A percentile compares a stretch with the other conserved stretches of the same genome.
Evolutionary conservation across 176 grass and related monocot species (phyloP).

Genomic region (Musa acuminata): DNA sequence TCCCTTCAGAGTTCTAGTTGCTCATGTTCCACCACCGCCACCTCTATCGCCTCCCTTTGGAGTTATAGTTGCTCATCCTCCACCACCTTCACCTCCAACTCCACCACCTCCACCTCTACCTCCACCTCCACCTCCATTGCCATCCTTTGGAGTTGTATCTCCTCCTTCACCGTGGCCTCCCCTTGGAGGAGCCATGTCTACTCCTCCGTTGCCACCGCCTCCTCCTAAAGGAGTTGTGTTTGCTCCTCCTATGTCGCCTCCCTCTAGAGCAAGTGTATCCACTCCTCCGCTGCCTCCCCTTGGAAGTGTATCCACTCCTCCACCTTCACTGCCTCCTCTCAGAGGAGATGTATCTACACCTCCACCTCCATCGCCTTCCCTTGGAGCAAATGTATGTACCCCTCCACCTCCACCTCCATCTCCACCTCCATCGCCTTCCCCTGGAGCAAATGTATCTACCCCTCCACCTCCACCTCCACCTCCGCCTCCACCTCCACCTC

Average conservation of each 20-base stretch:
- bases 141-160: background rate
- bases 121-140: background rate
- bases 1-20: background rate
- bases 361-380: background rate
- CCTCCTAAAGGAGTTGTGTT: background rate
- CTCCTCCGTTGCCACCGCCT: background rate
- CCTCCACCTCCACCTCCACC: background rate
- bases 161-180: background rate
- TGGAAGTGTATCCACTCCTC: background rate
- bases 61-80: background rate
- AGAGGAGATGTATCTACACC: background rate
- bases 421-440: background rate
- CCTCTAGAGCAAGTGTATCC: constrained; percentile 1
- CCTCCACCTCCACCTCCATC: constrained; percentile 2
- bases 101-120: background rate
- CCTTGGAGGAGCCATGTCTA: background rate
- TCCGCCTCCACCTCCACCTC: constrained; percentile 3
- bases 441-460: constrained; percentile 5
- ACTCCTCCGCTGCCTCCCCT: background rate
- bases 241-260: background rate
- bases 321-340: too few relatives aligned
- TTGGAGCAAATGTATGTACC: background rate
- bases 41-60: background rate
- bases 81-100: background rate
- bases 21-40: background rate